phyloP scores from a whole-genome alignment of 768 basidiomycete species.

The Hericium erinaceus region DNA sequence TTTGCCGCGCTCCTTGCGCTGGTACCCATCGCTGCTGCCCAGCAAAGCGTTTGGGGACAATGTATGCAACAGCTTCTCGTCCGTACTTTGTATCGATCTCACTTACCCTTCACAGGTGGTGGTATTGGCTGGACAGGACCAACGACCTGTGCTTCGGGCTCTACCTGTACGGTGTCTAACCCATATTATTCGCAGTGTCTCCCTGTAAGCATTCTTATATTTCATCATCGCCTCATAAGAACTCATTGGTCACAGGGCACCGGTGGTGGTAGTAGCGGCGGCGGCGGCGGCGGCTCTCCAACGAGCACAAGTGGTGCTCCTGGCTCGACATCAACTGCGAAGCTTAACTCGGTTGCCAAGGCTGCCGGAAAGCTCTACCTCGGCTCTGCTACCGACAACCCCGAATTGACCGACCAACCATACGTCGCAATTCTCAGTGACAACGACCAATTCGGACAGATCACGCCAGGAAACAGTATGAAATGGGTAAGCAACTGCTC shows the following conservation, averaged over 20 bases:
- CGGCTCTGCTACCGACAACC: constrained; percentile 39
- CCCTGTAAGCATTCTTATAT: background rate
- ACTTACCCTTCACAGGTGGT: constrained; percentile 15
- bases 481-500: constrained; percentile 27
- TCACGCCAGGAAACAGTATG: constrained; percentile 37
- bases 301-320: background rate
- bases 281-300: background rate
- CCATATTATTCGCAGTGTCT: background rate
- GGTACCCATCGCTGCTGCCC: constrained; percentile 9
- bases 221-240: background rate
- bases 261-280: background rate
- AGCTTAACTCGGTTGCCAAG: constrained; percentile 28
- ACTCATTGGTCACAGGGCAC: background rate
- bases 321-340: constrained; percentile 11
- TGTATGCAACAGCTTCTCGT: constrained; percentile 3
- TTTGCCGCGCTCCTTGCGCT: constrained; percentile 6
- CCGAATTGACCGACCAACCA: constrained; percentile 30
- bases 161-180: background rate
- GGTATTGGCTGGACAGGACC: constrained; percentile 29
- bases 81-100: background rate
- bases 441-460: constrained; percentile 31
- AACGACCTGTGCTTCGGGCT: constrained; percentile 30
- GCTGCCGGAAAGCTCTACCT: constrained; percentile 37
- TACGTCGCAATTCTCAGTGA: constrained; percentile 30
- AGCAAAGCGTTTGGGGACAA: constrained; percentile 13